Evolutionary conservation across 441 rosid genomes (phyloP).

Genomic region (Eutrema salsugineum): DNA sequence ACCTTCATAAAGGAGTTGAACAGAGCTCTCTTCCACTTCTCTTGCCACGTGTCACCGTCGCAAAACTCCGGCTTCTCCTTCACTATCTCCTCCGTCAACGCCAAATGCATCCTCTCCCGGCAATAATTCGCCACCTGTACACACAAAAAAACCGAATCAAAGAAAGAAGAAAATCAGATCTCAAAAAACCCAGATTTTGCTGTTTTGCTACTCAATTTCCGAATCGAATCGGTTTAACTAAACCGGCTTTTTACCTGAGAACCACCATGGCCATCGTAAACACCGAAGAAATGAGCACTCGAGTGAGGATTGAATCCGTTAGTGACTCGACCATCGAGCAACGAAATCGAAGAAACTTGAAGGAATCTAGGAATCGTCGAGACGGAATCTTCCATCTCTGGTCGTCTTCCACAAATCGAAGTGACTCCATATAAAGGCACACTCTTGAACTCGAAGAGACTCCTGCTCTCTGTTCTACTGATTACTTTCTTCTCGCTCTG

Average conservation of each 20-base stretch:
- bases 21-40: conserved; percentile 50
- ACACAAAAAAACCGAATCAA: neutral
- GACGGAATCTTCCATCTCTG: conserved; percentile 68
- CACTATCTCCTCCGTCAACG: conserved; percentile 45
- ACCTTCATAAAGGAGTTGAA: conserved; percentile 47
- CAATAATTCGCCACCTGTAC: conserved; percentile 66
- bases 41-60: conserved; percentile 36
- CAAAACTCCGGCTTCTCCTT: conserved; percentile 25
- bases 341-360: conserved; percentile 33
- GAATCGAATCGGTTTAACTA: neutral
- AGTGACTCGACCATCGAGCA: conserved; percentile 25
- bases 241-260: conserved; percentile 38
- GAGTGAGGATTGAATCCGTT: conserved; percentile 31
- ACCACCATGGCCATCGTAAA: conserved; percentile 68
- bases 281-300: conserved; percentile 59
- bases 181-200: neutral
- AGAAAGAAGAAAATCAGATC: neutral
- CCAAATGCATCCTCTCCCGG: conserved; percentile 43
- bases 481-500: conserved; percentile 33
- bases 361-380: conserved; percentile 41
- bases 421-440: conserved; percentile 57
- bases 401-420: conserved; percentile 54
- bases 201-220: neutral
- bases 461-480: conserved; percentile 31
- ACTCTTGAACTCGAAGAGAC: conserved; percentile 35